Conservation (phyloP, 2,329 filamentous ascomycete species). For the Xylariomycetidae sp. region DNA sequence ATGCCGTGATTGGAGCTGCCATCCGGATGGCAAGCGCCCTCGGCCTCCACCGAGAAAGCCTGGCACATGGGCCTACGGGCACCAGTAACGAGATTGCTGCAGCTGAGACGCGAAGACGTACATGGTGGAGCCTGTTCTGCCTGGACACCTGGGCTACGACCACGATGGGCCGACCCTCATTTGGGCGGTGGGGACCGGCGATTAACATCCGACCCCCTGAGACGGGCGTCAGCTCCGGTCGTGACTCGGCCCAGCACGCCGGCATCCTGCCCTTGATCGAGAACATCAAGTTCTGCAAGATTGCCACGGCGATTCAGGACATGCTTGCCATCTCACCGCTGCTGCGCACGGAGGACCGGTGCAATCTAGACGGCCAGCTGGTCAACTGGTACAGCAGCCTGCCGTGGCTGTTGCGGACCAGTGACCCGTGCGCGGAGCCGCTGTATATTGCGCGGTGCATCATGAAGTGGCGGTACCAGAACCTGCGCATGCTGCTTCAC, state of each 20-base stretch:
- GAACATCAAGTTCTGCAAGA: slow-evolving; percentile 74
- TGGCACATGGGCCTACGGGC: slow-evolving; percentile 30
- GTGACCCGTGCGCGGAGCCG: slow-evolving; percentile 63
- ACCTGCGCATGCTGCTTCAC: slow-evolving; percentile 70
- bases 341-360: slow-evolving; percentile 60
- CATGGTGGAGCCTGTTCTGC: slow-evolving; percentile 72
- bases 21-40: slow-evolving; percentile 69
- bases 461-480: slow-evolving; percentile 80
- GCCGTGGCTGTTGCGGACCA: slow-evolving; percentile 58
- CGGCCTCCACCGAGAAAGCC: slow-evolving; percentile 61
- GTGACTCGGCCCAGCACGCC: slow-evolving; percentile 52
- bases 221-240: slow-evolving; percentile 39
- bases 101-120: slow-evolving; percentile 57
- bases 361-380: slow-evolving; percentile 60
- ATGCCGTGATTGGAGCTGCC: slow-evolving; percentile 64
- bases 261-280: slow-evolving; percentile 67
- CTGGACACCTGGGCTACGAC: slow-evolving; percentile 70
- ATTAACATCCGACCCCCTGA: slow-evolving; percentile 60
- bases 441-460: slow-evolving; percentile 64
- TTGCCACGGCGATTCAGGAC: slow-evolving; percentile 73
- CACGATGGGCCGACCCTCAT: slow-evolving; percentile 63
- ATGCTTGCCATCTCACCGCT: slow-evolving; percentile 64
- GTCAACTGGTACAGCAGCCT: slow-evolving; percentile 67
- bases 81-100: slow-evolving; percentile 41
- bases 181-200: slow-evolving; percentile 61